Evolutionary conservation across 2,329 filamentous ascomycete genomes (phyloP), one percentile per base, ranked within the genome.

Genomic region (Epicoccum nigrum): DNA sequence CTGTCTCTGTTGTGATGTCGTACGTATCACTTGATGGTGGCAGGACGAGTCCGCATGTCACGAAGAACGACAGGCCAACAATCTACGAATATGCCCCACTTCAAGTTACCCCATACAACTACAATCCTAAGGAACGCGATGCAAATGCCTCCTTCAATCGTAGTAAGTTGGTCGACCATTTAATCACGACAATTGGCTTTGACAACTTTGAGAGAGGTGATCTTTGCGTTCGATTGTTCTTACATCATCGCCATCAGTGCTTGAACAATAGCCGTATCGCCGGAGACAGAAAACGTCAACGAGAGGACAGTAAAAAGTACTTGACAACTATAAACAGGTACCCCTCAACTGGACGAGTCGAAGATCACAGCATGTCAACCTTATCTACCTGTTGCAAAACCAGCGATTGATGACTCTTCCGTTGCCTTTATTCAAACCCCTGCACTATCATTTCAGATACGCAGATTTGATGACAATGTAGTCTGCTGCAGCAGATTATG

Each of bases 161-260:
- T 57, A 60, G 40, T 56, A 53, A 20, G 53, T 67, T 25, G 57
- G n/a, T n/a, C n/a, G n/a, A n/a, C n/a, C n/a, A n/a, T n/a, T n/a
- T n/a, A n/a, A n/a, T n/a, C n/a, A n/a, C n/a, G n/a, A n/a, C n/a
- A n/a, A n/a, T n/a, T 58, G 21, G 34, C 20, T 1, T 40, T 67
- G 7, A 69, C 65, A 12, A 60, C 59, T 0, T 41, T 60, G 40
- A 56, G 61, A 51, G 46, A 33, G 1, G 50, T 56, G 4, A 51
- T 65, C 2, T 51, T 67, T 7, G 28, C 57, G 3, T 67, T 66
- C 20, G 67, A 69, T 55, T 1, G 8, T 68, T 11, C 42, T 70
- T 4, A 64, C 64, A 15, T 65, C 64, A 1, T 45, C 49, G 20
- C 66, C 67, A 15, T 47, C 69, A 43, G 7, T 70, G 67, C 42